Percentiles rank a stretch among this genome's conserved stretches.
Conservation (phyloP, 2,329 filamentous ascomycete species). For the Clonostachys byssicola region DNA sequence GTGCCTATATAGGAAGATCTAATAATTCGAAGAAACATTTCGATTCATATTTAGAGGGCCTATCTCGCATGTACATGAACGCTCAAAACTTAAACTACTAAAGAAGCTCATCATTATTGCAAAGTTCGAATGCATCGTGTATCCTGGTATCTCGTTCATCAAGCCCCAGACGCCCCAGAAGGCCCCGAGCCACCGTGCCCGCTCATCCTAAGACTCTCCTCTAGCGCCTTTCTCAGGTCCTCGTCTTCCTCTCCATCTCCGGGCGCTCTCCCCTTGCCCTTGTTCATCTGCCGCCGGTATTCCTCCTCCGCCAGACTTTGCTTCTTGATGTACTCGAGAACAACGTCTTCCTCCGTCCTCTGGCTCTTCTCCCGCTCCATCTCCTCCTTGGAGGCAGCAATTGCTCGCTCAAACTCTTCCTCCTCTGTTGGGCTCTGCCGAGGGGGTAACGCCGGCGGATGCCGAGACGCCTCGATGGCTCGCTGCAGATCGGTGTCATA, state of each 20-base stretch:
- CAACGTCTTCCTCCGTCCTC: slow-evolving; percentile 65
- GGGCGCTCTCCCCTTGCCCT: slow-evolving; percentile 23
- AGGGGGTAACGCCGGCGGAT: slow-evolving; percentile 2
- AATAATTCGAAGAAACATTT: too few relatives aligned
- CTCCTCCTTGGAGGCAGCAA: slow-evolving; percentile 38
- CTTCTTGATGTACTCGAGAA: slow-evolving; percentile 73
- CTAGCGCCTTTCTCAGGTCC: slow-evolving; percentile 49
- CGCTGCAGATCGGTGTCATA: slow-evolving; percentile 30
- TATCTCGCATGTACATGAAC: too few relatives aligned
- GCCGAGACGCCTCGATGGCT: slow-evolving; percentile 34
- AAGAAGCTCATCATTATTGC: too few relatives aligned
- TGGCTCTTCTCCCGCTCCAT: slow-evolving; percentile 32
- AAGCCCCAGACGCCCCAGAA: slow-evolving; percentile 6
- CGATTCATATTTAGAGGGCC: too few relatives aligned
- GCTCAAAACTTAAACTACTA: too few relatives aligned
- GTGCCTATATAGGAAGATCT: too few relatives aligned
- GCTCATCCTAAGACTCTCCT: slow-evolving; percentile 46
- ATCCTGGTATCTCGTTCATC: neutral
- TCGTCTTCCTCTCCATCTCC: slow-evolving; percentile 41
- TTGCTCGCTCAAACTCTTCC: slow-evolving; percentile 37
- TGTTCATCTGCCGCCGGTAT: slow-evolving; percentile 25
- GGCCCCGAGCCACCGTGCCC: slow-evolving; percentile 16
- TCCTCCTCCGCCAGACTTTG: slow-evolving; percentile 70
- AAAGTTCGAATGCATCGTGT: too few relatives aligned
- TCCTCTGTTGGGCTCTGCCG: slow-evolving; percentile 26